Base-by-base conservation (phyloP, 768 basidiomycete species). In the Pisolithus albus region DNA sequence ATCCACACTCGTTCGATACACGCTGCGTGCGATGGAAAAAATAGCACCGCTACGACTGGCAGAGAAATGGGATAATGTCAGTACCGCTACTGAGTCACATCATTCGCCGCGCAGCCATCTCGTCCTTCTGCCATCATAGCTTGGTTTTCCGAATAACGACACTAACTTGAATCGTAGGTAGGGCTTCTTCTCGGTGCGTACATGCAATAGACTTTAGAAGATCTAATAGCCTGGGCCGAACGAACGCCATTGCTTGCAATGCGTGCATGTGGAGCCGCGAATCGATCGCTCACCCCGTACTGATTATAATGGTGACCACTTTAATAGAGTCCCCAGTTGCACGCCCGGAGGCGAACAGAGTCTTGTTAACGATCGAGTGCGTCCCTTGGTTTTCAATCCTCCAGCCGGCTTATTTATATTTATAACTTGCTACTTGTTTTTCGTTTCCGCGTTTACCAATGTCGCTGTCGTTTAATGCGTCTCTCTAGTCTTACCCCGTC, bases 51-150 rank as follows among this genome's bases (percentile, higher is more conserved):
- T 92, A 19, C 74, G 80, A 36, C 75, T 96, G 7, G 93, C 94
- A 16, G 92, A 88, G 57, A 81, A 78, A 55, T 97, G 94, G 92
- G 94, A 97, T 62, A 97, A 97, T 70, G 93, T 96, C 57, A 70
- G 88, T 71, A 40, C 26, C 34, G 50, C 13, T 34, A 15, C 34
- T 5, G 13, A 34, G 34, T 34, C 13, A 34, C 34, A 34, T 34
- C 34, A 34, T 11, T 11, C 34, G 11, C 34, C 13, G 34, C 3
- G 34, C 34, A 4, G 34, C 11, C 34, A 13, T 13, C 34, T 13
- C 34, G 9, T 32, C 9, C 30, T 32, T 32, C 30, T 32, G 30
- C 30, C 2, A 32, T 1, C 30, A 32, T 32, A 10, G 1, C 11
- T 7, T 32, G 30, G 30, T 11, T 32, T 8, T 34, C 34, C 11